Percentiles rank a stretch among this genome's conserved stretches.
These are phyloP conservation scores for Turritis glabra DNA, from an alignment of 345 rosid genomes.

Conservation along the genomic window DNA sequence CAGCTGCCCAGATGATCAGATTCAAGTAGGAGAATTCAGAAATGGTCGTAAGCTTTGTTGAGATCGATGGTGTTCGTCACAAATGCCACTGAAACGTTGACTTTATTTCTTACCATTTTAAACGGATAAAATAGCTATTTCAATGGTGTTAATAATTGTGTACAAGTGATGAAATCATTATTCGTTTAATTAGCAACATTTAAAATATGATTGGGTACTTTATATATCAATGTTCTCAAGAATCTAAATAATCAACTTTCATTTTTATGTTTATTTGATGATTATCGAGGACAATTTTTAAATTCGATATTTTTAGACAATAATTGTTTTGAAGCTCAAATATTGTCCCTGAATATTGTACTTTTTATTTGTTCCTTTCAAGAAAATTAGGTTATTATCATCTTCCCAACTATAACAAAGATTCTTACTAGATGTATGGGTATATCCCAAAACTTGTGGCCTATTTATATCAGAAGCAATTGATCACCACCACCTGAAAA, in stretches of 20 bases:
- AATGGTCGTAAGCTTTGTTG: not conserved
- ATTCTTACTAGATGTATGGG: slow-evolving; percentile 16
- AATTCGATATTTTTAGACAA: not conserved
- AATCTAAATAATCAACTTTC: no score
- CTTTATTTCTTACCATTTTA: not conserved
- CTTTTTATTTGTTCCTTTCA: not conserved
- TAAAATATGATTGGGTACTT: not conserved
- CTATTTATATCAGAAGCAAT: slow-evolving; percentile 20
- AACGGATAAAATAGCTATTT: not conserved
- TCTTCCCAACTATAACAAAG: slow-evolving; percentile 2
- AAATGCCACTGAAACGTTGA: not conserved
- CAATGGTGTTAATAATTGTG: not conserved
- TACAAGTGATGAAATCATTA: not conserved
- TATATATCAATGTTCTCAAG: not conserved
- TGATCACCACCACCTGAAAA: slow-evolving; percentile 18
- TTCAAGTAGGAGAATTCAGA: not conserved
- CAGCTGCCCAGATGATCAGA: slow-evolving; percentile 30
- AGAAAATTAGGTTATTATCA: not conserved
- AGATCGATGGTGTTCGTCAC: not conserved
- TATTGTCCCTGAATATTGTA: not conserved
- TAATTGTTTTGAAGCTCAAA: not conserved
- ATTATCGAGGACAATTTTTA: no score
- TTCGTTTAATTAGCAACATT: not conserved
- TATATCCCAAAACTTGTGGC: not conserved
- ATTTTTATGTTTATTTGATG: no score